Evolutionary conservation across 352 stramenopile species (phyloP).

Genomic region (Phytophthora aleatoria): DNA sequence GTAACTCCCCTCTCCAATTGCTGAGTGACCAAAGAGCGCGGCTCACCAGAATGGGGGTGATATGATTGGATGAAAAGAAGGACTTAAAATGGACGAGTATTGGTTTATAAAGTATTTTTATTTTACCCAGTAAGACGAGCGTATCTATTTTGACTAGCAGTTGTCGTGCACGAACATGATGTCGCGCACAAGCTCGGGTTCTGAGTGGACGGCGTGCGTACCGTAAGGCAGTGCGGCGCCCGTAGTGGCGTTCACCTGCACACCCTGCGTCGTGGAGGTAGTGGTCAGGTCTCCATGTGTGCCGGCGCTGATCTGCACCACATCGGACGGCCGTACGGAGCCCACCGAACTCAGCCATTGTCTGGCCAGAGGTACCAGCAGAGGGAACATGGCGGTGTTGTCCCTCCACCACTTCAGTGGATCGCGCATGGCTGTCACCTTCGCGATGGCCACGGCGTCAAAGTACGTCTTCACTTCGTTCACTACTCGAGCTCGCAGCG

Average conservation of each 20-base stretch:
- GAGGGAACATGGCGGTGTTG: conserved; percentile 37
- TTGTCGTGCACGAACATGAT: conserved; percentile 58
- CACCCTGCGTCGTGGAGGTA: conserved; percentile 13
- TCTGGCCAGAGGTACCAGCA: conserved; percentile 49
- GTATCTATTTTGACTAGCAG: conserved; percentile 30
- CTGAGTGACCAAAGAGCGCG: conserved; percentile 15
- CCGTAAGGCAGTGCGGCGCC: conserved; percentile 24
- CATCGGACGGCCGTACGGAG: conserved; percentile 39
- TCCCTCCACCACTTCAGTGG: conserved; percentile 54
- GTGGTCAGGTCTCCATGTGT: conserved; percentile 19
- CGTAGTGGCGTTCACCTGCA: conserved; percentile 19
- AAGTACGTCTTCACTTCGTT: conserved; percentile 52
- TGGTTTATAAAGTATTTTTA: conserved; percentile 6
- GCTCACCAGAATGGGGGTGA: conserved; percentile 16
- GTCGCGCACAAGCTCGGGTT: conserved; percentile 53
- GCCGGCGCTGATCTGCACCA: conserved; percentile 24
- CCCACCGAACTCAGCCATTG: conserved; percentile 53
- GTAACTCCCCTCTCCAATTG: conserved; percentile 13
- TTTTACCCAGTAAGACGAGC: conserved; percentile 16
- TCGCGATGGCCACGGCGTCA: conserved; percentile 37
- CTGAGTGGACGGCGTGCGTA: conserved; percentile 38
- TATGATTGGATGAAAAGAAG: conserved; percentile 20
- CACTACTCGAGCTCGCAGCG: conserved; percentile 34
- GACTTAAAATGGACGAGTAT: not conserved
- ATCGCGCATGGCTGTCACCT: conserved; percentile 45